Base-by-base conservation (phyloP, 2,329 filamentous ascomycete genomes). In the Shiraia bambusicola region DNA sequence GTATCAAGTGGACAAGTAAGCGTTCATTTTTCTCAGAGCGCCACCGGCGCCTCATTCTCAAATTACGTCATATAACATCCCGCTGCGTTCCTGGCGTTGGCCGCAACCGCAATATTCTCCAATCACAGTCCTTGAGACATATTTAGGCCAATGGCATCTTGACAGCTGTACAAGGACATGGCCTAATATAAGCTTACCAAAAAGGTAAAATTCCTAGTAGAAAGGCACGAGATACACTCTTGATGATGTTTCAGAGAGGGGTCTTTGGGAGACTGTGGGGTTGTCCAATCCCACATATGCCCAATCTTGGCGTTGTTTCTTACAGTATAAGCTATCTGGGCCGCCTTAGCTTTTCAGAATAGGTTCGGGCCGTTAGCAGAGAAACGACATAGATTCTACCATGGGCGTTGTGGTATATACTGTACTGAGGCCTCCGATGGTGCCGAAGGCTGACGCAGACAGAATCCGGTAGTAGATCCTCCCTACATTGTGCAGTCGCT, bases 81-180 rank as follows among this genome's bases (percentile, higher is more conserved):
- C 37, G 32, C 34, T 41, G 34, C 45, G 47, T 51, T 52, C 42
- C 50, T 56, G 54, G 50, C 40, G 49, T 58, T 54, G 61, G 44
- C 58, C 56, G 57, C 52, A 51, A 39, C 59, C 47, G 55, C 46
- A 37, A 32, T 44, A 32, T 40, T 50, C 39, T 36, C 62, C 53
- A 54, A 55, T 58, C 49, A 56, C 36, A 33, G 32, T 33, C 39
- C 35, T 14, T 30, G 25, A 44, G 36, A 42, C 37, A 35, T 45
- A 30, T 39, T 19, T 36, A 47, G 38, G 44, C 64, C 64, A 67
- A 66, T 66, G 45, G 55, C 47, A 37, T 49, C 37, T 14, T 61
- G 64, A 61, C 63, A 67, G 60, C 61, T 66, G 62, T 65, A 61
- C 61, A 58, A 52, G 49, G 46, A 48, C 56, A 64, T 65, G 56